Percentiles rank a stretch among this genome's conserved stretches.
Conservation (phyloP, 805 yeast species). For the Lipomyces sp. region DNA sequence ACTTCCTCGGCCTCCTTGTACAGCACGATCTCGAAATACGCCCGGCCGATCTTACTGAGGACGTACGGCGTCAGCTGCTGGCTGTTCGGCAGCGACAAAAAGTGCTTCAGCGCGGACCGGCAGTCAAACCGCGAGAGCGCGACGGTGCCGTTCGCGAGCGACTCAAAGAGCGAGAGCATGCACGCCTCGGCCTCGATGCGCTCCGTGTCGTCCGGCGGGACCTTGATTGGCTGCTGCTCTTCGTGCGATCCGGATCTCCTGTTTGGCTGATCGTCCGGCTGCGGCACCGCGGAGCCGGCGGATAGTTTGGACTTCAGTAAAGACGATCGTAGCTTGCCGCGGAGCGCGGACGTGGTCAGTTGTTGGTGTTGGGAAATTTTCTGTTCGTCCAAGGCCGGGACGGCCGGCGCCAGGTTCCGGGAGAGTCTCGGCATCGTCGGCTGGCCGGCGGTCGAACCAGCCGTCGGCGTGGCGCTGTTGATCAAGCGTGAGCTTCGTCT, state of each 20-base stretch:
- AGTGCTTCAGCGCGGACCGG: conserved; percentile 67
- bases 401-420: not conserved
- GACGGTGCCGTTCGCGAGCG: conserved; percentile 23
- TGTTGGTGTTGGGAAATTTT: not conserved
- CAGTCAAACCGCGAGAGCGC: conserved; percentile 58
- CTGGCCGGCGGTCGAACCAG: not conserved
- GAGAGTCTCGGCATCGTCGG: not conserved
- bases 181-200: conserved; percentile 23
- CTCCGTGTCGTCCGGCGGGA: conserved; percentile 23
- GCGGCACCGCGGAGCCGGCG: too few relatives aligned
- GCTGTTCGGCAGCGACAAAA: conserved; percentile 60
- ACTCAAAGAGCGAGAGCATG: conserved; percentile 23
- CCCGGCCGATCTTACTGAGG: conserved; percentile 68
- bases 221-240: conserved; percentile 1
- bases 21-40: conserved; percentile 83
- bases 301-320: conserved; percentile 2
- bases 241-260: not conserved
- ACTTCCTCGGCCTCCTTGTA: conserved; percentile 70
- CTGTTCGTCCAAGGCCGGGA: not conserved
- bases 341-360: conserved; percentile 4
- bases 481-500: conserved; percentile 19
- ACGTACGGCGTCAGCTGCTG: conserved; percentile 82
- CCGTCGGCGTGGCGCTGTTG: not conserved
- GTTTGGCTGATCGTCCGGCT: too few relatives aligned
- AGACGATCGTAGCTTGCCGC: conserved; percentile 9